Base-by-base conservation (phyloP, 1,139 yeast genomes). In the Taphrina populina region DNA sequence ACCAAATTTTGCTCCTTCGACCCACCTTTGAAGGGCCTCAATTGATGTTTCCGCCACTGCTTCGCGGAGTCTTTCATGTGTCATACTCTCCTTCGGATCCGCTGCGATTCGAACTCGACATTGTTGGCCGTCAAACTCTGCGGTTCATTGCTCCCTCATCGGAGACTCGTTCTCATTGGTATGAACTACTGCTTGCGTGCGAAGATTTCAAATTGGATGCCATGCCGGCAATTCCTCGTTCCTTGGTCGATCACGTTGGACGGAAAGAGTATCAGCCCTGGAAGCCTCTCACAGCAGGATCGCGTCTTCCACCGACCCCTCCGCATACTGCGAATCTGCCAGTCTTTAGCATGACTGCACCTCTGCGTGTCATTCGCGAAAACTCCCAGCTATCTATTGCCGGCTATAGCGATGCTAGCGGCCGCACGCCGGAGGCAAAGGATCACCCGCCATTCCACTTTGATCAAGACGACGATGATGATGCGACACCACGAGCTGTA, bases 371-470 rank as follows among this genome's bases (percentile, higher is more conserved):
- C 26, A 49, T 49, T 32, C 54, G 54, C 11, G 54, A 49, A 13
- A 49, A 49, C 21, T 49, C 54, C 10, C 54, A 49, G n/a, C 23
- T 49, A 26, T 49, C 54, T 6, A 49, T 49, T 10, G 54, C 36
- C 10, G 54, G 39, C 26, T 49, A 49, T 32, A 49, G 45, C 11
- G 54, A 49, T 17, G 37, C 46, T 4, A 41, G 39, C 5, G 46
- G 39, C 8, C 54, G 54, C 2, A 49, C 54, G 5, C 46, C 54
- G 3, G 54, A 49, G 7, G 54, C 54, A 19, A 32, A 49, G 21
- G 54, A 49, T 8, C 54, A 49, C 13, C 26, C 54, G 2, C 54
- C 54, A 3, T 49, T 49, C 40, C 54, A 49, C n/a, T 49, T 49
- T 20, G 54, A 49, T 23, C 29, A 15, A 7, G 39, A 37, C 11